Evolutionary conservation across 164 flowering plant genomes (phyloP), one percentile per base, ranked within the genome.

Genomic region (Cinnamomum micranthum): DNA sequence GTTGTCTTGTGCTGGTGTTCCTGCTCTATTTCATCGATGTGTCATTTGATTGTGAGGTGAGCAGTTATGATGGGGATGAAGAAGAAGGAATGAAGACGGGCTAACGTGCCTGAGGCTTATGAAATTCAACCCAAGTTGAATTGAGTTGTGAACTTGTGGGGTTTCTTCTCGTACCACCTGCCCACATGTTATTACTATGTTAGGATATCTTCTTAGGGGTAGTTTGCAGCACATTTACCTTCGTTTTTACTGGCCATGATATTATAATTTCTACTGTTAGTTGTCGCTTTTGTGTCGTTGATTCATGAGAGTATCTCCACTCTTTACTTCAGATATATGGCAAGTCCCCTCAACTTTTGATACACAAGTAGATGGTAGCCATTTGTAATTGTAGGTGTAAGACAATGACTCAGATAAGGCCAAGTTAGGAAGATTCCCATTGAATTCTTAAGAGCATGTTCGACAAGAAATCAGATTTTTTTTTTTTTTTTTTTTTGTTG

Each of bases 1-100:
- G 85, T 65, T 85, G 92, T 74, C 13, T 86, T 25, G 65, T 86
- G 24, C 75, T 92, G 70, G 88, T 87, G 23, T 59, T 80, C 69
- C 10, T 86, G 80, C 85, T 91, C n/a, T 88, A 88, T 79, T 85
- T 87, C 75, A 77, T 93, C 31, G 95, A 93, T 69, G 65, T 81
- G 28, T 76, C 86, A 6, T 70, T 78, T 69, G 85, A 84, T 5
- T 77, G 60, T 55, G 60, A 20, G 2, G 6, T 20, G n/a, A 6
- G n/a, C 7, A 14, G 60, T 1, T 15, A 3, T 55, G 60, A 55
- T 6, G n/a, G 60, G 17, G 60, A 55, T 55, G 60, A 55, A 55
- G 41, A 28, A 71, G 41, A 24, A 71, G 55, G 23, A 71, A 25
- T 23, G 59, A 28, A 41, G 83, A 64, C 12, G n/a, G 60, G n/a